A percentile compares a stretch with the other conserved stretches of the same genome.
Evolutionary conservation across 371 early-diverging fungal genomes (phyloP).

Genomic region (Thermomucor indicae-seudaticae): DNA sequence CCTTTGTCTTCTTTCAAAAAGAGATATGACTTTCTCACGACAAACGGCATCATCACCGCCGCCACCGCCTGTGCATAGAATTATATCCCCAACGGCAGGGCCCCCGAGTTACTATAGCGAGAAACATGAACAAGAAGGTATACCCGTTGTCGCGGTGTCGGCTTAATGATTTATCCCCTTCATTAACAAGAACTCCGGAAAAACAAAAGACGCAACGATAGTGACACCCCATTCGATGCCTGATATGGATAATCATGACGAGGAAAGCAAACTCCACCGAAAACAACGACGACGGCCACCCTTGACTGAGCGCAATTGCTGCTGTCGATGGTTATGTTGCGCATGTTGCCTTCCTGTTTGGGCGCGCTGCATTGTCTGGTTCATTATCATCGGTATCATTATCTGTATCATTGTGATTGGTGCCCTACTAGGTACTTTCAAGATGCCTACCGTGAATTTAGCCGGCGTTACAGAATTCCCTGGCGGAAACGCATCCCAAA

Average conservation of each 20-base stretch:
- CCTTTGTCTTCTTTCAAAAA: not conserved
- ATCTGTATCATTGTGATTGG: conserved; percentile 34
- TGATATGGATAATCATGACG: not conserved
- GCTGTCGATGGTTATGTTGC: conserved; percentile 36
- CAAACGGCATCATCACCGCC: not conserved
- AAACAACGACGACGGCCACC: conserved; percentile 1
- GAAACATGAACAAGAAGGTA: no score
- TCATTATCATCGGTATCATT: conserved; percentile 33
- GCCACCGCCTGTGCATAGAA: not conserved
- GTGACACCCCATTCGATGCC: not conserved
- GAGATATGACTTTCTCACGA: not conserved
- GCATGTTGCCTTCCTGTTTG: conserved; percentile 42
- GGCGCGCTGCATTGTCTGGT: conserved; percentile 36
- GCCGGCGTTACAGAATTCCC: conserved; percentile 21
- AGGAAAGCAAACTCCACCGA: not conserved
- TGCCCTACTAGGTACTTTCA: conserved; percentile 28
- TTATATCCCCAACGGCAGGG: no score
- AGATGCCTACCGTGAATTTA: conserved; percentile 31
- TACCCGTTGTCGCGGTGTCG: no score
- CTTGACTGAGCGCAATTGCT: conserved; percentile 21
- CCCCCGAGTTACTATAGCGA: no score
- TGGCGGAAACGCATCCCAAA: conserved; percentile 16
- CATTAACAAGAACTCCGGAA: no score
- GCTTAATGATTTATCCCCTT: no score
- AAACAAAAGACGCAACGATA: no score